Evolutionary conservation across 805 yeast genomes (phyloP).

Genomic region (Cyberlindnera euphorbiae): DNA sequence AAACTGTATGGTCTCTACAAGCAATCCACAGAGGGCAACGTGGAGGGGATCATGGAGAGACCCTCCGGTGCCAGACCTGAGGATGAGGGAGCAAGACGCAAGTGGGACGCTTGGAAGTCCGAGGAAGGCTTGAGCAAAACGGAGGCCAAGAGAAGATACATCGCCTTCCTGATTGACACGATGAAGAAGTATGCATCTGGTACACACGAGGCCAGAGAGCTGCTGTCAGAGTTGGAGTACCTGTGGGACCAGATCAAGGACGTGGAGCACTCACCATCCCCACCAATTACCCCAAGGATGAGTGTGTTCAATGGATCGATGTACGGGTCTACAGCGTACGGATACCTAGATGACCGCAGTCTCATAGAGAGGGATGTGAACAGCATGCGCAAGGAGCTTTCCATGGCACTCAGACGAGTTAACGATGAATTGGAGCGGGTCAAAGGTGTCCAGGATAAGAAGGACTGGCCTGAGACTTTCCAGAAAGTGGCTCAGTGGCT

Average conservation of each 20-base stretch:
- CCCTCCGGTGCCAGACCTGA: constrained; percentile 58
- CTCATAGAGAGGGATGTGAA: constrained; percentile 17
- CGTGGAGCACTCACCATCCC: constrained; percentile 23
- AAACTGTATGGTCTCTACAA: constrained; percentile 77
- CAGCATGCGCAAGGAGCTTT: constrained; percentile 23
- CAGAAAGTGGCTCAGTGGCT: constrained; percentile 6
- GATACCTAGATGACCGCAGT: constrained; percentile 11
- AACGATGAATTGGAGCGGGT: constrained; percentile 21
- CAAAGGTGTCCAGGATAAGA: constrained; percentile 8
- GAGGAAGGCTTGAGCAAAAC: constrained; percentile 64
- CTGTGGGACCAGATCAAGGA: constrained; percentile 72
- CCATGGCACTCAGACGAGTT: constrained; percentile 21
- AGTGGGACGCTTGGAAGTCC: constrained; percentile 76
- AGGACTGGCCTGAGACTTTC: constrained; percentile 14
- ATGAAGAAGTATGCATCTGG: constrained; percentile 68
- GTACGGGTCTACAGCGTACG: constrained; percentile 11
- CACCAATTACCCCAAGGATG: constrained; percentile 16
- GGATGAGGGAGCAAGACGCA: constrained; percentile 62
- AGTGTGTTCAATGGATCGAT: constrained; percentile 10
- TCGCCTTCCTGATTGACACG: constrained; percentile 63
- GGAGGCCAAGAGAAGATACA: constrained; percentile 72
- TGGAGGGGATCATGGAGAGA: constrained; percentile 59
- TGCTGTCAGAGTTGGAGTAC: constrained; percentile 61
- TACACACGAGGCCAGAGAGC: constrained; percentile 59
- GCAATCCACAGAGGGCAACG: constrained; percentile 85